phyloP scores from a whole-genome alignment of 2,329 filamentous ascomycete species.

The Fulvia fulva region DNA sequence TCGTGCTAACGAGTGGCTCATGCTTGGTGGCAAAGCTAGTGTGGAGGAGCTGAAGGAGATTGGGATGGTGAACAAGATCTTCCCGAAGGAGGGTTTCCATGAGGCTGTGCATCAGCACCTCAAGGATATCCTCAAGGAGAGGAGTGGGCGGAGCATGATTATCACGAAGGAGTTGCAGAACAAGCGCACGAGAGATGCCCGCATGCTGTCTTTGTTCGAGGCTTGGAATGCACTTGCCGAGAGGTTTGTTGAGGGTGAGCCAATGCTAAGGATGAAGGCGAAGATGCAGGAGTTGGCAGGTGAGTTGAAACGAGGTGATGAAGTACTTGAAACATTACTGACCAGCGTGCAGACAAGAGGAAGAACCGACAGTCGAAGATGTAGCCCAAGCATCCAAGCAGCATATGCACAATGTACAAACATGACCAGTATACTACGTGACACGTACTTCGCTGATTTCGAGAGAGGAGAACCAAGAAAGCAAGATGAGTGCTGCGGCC shows the following conservation, averaged over 20 bases:
- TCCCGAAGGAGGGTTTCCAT: constrained; percentile 26
- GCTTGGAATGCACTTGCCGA: constrained; percentile 23
- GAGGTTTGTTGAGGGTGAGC: constrained; percentile 29
- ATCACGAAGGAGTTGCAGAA: constrained; percentile 30
- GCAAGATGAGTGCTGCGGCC: not conserved
- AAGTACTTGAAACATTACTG: not conserved
- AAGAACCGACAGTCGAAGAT: constrained; percentile 1
- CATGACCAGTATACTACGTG: not conserved
- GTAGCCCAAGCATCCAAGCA: not conserved
- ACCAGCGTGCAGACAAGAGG: not conserved
- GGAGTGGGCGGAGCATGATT: constrained; percentile 27
- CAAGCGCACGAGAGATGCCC: constrained; percentile 17
- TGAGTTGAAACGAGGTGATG: constrained; percentile 11
- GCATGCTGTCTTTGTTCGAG: constrained; percentile 26
- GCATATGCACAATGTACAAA: not conserved
- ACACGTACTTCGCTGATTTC: not conserved
- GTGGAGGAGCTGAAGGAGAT: constrained; percentile 26
- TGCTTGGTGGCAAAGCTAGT: constrained; percentile 26
- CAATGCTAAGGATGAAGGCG: constrained; percentile 26
- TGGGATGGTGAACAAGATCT: constrained; percentile 28
- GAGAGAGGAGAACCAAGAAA: not conserved
- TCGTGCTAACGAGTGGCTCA: constrained; percentile 27
- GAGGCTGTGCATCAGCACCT: constrained; percentile 23
- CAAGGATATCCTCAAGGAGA: constrained; percentile 24
- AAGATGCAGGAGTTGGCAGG: constrained; percentile 28